Conservation (phyloP, 2,329 filamentous ascomycete genomes). For the Neoscytalidium dimidiatum region DNA sequence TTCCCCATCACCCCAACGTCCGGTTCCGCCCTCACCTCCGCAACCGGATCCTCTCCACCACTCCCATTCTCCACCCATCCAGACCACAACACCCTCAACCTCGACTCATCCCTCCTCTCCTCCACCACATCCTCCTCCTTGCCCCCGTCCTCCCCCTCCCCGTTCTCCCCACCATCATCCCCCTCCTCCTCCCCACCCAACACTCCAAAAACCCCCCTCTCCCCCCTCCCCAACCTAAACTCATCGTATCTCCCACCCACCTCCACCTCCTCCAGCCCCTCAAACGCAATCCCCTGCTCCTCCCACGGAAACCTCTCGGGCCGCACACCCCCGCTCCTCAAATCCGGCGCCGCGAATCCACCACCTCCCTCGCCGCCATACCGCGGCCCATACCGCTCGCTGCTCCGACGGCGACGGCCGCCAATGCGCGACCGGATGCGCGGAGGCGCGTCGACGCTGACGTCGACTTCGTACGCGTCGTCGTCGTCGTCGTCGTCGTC, state of each 20-base stretch:
- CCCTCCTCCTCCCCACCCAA: neutral
- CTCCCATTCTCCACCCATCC: conserved; percentile 2
- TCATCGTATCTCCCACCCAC: neutral
- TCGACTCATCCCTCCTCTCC: neutral
- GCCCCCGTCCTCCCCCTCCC: neutral
- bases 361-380: neutral
- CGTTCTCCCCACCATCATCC: neutral
- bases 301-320: neutral
- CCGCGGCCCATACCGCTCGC: neutral
- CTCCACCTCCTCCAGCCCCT: neutral
- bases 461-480: neutral
- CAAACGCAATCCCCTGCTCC: neutral
- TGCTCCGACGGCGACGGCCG: neutral
- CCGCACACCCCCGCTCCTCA: neutral
- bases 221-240: neutral
- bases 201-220: conserved; percentile 1
- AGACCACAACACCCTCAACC: neutral
- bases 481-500: neutral
- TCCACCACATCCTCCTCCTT: neutral
- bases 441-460: neutral
- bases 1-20: neutral
- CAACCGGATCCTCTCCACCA: conserved; percentile 9
- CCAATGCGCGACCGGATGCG: too few relatives aligned
- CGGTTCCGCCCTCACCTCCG: neutral
- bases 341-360: neutral